Evolutionary conservation across 176 grass and related monocot species (phyloP), one percentile per base, ranked within the genome.

Genomic region (Bromus sterilis): DNA sequence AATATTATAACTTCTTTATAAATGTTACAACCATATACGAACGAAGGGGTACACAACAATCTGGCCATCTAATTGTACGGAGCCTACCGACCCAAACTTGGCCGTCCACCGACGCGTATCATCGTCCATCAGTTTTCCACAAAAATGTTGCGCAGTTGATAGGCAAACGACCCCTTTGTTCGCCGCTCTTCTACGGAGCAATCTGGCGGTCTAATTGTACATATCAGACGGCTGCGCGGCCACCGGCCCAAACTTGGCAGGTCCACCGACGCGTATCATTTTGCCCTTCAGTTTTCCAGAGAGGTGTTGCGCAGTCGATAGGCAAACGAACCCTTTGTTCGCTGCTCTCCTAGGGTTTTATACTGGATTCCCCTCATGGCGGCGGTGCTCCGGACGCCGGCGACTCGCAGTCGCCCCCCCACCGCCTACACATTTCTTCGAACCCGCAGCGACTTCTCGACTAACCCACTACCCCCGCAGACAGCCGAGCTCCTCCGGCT

Each of bases 401-500:
- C 63, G 63, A 67, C 1, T 76, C 60, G 78, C 72, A 74, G 63
- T 11, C 11, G 4, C 3, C 4, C 75, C 40, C 41, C 53, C 40
- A 4, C 42, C 40, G 51, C 41, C 41, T 40, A 44, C 25, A n/a
- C 13, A 5, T 5, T 76, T 34, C 35, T 81, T 26, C 87, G 32
- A 6, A 74, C 68, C 11, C 0, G 25, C 7, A 48, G 58, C 15
- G 5, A 21, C 53, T 11, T 85, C 55, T 82, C 78, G 13, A 43
- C 77, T 7, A 56, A 11, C 15, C 3, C 14, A 4, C 55, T 42
- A 3, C 44, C 75, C 28, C 21, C 56, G 40, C 77, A 81, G 1
- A 40, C 58, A 16, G 37, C 82, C 33, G 89, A 94, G 64, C 71
- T 94, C 40, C 84, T 86, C 78, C 42, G 76, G 43, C 74, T 94